Evolutionary conservation across 805 yeast species (phyloP), one percentile per base, ranked within the genome.

Genomic region (Myxozyma melibiosi): DNA sequence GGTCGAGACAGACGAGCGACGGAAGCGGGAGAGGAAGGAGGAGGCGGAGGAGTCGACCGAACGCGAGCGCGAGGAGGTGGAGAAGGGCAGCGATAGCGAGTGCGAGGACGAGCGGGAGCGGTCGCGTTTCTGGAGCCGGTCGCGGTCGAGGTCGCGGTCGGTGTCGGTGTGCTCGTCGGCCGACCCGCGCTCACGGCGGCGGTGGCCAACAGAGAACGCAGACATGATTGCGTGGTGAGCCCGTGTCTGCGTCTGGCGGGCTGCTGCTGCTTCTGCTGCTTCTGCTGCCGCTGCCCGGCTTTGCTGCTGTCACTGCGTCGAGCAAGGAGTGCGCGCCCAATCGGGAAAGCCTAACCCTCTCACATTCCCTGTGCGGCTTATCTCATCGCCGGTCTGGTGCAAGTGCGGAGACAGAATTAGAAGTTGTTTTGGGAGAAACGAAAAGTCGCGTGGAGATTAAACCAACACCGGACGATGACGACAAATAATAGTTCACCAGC

Each of bases 1-100:
- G 11, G 63, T 55, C 20, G 63, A 57, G 20, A 34, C 53, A 9
- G 61, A 56, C 18, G 58, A 51, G 20, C 63, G 62, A 3, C 62
- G 27, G 50, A 58, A 55, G 35, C 60, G 49, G 22, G 62, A 47
- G 20, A 56, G 28, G 50, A 57, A 57, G 37, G 61, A 55, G 6
- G 56, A 28, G 33, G 56, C 31, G 31, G 61, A 31, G 33, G 50
- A 48, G 28, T 41, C 40, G 54, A 46, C 35, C 14, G 27, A 22
- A 18, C 25, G 42, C 42, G 42, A 18, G 18, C 25, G 49, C 25
- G 57, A 42, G 20, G 58, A 28, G 18, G 42, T 9, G 9, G 39
- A 16, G 35, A 48, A 20, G 11, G 58, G n/a, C 34, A 27, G 24
- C 7, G 58, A 41, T 41, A 27, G 35, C 20, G 55, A 38, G 38